Evolutionary conservation across 2,329 filamentous ascomycete species (phyloP), one percentile per base, ranked within the genome.

Genomic region (Teratosphaeriaceae sp.): DNA sequence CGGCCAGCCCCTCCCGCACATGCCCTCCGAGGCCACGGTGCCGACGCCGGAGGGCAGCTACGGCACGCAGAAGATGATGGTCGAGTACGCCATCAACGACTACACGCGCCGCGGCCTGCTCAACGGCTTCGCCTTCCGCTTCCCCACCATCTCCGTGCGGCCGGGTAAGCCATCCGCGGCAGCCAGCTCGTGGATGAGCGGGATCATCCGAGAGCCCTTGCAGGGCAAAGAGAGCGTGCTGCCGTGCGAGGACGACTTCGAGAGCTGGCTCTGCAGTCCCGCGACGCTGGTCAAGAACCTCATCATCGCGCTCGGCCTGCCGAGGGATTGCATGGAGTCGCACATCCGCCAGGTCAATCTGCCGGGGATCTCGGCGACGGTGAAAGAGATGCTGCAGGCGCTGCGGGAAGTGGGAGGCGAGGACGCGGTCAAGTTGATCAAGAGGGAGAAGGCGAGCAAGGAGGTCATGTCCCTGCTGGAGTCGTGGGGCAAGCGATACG

Each of bases 221-320:
- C 67, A 73, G 48, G 73, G 59, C 5, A 45, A 55, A 31, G 71
- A 72, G 50, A 72, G 68, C 34, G 60, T 70, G 22, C 54, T 80
- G 13, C 76, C 77, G 65, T 78, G 46, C 63, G 66, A 43, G 63
- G 68, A 64, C 44, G 67, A 71, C 31, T 74, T 77, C 36, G 67
- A 75, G 38, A 68, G 76, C 48, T 79, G 76, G 76, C 67, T 80
- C 31, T 76, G 72, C 45, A 75, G 72, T 36, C 76, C 76, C 5
- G 66, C 68, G 35, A 75, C 72, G 2, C 60, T 79, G 47, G 68
- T 76, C 18, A 65, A 66, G 55, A 80, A 80, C 54, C 57, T 80
- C 38, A 58, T 77, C 21, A 69, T 74, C 53, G 72, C 74, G 4
- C 64, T 73, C 40, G 66, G 67, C 15, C 58, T 79, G 18, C 67